Conservation (phyloP, 495 filamentous ascomycete genomes). For the Annulohypoxylon bovei region DNA sequence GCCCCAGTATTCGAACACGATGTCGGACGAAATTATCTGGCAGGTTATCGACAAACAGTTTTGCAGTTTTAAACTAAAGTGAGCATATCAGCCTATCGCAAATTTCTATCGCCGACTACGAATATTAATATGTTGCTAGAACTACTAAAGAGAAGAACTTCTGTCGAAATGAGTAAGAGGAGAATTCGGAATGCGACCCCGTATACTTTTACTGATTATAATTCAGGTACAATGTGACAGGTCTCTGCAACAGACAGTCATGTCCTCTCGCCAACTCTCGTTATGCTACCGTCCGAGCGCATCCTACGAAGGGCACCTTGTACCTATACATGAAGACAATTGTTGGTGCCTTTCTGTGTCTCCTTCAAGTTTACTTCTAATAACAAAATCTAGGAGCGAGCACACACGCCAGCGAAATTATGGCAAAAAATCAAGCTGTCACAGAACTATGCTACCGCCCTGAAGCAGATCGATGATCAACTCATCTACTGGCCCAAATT, state of each 20-base stretch:
- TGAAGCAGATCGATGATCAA: conserved; percentile 86
- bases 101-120: conserved; percentile 12
- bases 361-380: not conserved
- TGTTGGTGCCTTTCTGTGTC: conserved; percentile 14
- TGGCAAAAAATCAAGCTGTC: conserved; percentile 96
- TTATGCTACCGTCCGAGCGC: conserved; percentile 91
- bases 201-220: not conserved
- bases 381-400: conserved; percentile 64
- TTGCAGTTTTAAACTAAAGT: conserved; percentile 97
- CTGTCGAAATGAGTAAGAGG: conserved; percentile 87
- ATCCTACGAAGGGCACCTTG: conserved; percentile 81
- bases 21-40: conserved; percentile 98
- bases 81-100: conserved; percentile 42
- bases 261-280: conserved; percentile 95
- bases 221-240: conserved; percentile 69
- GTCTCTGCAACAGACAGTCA: conserved; percentile 92
- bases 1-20: conserved; percentile 54
- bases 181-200: conserved; percentile 35
- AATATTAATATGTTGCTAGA: conserved; percentile 54
- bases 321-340: conserved; percentile 99
- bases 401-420: conserved; percentile 89
- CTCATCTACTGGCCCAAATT: conserved; percentile 98
- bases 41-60: conserved; percentile 90
- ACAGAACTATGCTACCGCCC: conserved; percentile 86
- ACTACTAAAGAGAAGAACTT: conserved; percentile 93